Base-by-base conservation (phyloP, 805 yeast genomes). In the Clavispora phyllophila region DNA sequence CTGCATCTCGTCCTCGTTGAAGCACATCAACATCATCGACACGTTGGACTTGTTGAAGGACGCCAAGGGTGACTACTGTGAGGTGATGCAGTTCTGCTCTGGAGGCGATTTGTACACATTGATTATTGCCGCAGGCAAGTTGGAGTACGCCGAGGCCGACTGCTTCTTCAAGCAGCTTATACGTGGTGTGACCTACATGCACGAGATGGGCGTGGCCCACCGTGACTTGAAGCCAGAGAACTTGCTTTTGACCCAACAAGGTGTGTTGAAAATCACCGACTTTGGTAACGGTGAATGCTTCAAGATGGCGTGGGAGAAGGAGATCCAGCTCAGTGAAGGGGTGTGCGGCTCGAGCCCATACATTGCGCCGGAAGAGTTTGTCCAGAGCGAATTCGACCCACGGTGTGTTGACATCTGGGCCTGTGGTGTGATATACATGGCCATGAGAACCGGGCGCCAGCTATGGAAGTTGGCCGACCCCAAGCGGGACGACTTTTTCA, bases 371-470 rank as follows among this genome's bases (percentile, higher is more conserved):
- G 96, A 88, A 63, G 93, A 84, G 51, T 84, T 81, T 60, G 70
- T 75, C 2, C 65, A 59, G 46, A 66, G 74, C 31, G 81, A 79
- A 55, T 88, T 86, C 62, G 96, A 88, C 63, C 85, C 95, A 2
- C 65, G 96, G 43, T 75, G 84, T 27, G 84, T 85, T 6, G 96
- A 88, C 65, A 79, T 87, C 28, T 88, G 96, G 96, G 81, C 96
- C 0, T 87, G 95, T 68, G 96, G 96, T 39, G 91, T 88, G 9
- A 87, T 88, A 27, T 88, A 85, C 58, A 83, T 88, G 87, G 95
- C 95, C 6, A 84, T 88, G 91, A 72, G 97, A 54, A 87, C 96
- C 0, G 99, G 98, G 4, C 72, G 96, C 41, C 96, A 91, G 56
- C 65, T 93, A 41, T 91, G 98, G 98, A 80, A 85, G 54, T 67